phyloP scores from a whole-genome alignment of 768 basidiomycete species.

The Lactifluus piperatus region DNA sequence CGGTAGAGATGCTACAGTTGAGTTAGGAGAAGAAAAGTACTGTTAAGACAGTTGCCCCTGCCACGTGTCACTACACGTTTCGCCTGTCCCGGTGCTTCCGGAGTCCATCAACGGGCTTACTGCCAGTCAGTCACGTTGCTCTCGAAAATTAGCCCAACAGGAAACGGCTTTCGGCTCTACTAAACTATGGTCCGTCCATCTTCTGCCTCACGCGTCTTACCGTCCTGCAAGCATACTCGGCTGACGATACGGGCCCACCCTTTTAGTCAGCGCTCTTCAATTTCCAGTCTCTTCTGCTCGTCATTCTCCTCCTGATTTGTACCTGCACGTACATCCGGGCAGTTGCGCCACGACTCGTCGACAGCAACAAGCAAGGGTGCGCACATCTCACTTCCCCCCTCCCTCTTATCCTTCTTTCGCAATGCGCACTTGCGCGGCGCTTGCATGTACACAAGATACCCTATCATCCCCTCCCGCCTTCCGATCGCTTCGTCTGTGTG shows the following conservation, averaged over 20 bases:
- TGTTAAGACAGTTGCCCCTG: too few relatives aligned
- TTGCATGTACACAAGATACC: neutral
- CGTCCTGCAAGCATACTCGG: neutral
- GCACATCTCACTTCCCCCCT: too few relatives aligned
- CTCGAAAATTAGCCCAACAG: too few relatives aligned
- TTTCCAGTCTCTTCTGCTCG: constrained; percentile 90
- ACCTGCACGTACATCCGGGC: constrained; percentile 95
- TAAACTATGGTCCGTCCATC: too few relatives aligned
- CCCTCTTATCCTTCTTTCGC: neutral
- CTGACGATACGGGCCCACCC: neutral
- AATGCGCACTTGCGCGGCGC: neutral
- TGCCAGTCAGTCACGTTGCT: too few relatives aligned
- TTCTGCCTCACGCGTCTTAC: too few relatives aligned
- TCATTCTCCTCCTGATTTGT: constrained; percentile 89
- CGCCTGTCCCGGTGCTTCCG: too few relatives aligned
- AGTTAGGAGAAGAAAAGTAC: too few relatives aligned
- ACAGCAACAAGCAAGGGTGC: constrained; percentile 92
- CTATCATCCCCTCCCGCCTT: neutral
- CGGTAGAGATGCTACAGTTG: too few relatives aligned
- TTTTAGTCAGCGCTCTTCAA: constrained; percentile 90
- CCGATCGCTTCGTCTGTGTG: neutral
- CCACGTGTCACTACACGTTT: too few relatives aligned
- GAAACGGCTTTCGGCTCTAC: too few relatives aligned
- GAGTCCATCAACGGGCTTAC: too few relatives aligned
- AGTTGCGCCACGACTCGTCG: constrained; percentile 81